phyloP scores from a whole-genome alignment of 2,329 filamentous ascomycete genomes.

The Trichoderma sp. region DNA sequence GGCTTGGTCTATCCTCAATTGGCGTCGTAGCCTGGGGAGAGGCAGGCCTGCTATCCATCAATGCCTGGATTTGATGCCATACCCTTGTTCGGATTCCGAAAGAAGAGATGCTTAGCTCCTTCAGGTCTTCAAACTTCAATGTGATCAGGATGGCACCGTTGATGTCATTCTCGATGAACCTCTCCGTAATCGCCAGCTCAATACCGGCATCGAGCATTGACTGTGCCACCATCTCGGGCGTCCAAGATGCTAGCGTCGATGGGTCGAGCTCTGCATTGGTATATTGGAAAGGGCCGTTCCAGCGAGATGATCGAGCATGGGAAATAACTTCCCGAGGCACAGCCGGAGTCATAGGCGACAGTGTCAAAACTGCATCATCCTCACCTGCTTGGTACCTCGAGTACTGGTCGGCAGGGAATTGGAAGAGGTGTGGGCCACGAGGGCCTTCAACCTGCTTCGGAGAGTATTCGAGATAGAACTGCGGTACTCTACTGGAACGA shows the following conservation, averaged over 20 bases:
- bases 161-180: conserved; percentile 90
- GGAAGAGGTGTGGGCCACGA: conserved; percentile 82
- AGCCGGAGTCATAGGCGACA: conserved; percentile 73
- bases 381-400: conserved; percentile 31
- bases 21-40: conserved; percentile 57
- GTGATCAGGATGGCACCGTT: conserved; percentile 82
- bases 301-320: conserved; percentile 31
- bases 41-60: conserved; percentile 56
- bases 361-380: conserved; percentile 56
- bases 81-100: conserved; percentile 78
- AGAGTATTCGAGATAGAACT: conserved; percentile 60
- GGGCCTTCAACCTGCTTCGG: conserved; percentile 73
- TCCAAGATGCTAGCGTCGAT: conserved; percentile 63
- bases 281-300: conserved; percentile 55
- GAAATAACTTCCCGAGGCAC: conserved; percentile 42
- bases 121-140: conserved; percentile 85
- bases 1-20: conserved; percentile 59
- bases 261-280: conserved; percentile 58
- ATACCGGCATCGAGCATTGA: conserved; percentile 86
- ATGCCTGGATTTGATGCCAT: conserved; percentile 74
- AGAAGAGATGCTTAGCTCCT: conserved; percentile 75
- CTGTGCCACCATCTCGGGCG: conserved; percentile 72
- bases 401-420: conserved; percentile 57
- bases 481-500: conserved; percentile 59
- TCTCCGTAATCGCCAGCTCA: conserved; percentile 73